Conservation (phyloP, 2,329 filamentous ascomycete genomes). For the Septoria petroselini region DNA sequence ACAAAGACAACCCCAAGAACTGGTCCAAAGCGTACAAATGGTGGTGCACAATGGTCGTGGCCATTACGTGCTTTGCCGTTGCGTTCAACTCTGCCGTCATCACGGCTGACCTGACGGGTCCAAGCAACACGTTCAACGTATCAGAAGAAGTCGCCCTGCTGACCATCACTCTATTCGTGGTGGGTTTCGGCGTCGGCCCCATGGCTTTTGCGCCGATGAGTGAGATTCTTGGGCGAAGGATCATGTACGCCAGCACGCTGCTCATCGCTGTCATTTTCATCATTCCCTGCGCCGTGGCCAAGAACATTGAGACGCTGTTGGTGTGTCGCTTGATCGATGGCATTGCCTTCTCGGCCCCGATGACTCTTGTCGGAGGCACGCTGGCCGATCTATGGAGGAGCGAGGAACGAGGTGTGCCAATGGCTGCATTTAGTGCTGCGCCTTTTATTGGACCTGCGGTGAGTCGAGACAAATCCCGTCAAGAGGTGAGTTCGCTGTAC, state of each 20-base stretch:
- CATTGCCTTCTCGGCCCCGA: conserved; percentile 52
- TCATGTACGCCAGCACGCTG: conserved; percentile 53
- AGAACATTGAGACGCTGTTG: conserved; percentile 55
- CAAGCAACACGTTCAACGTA: conserved; percentile 62
- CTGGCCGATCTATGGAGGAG: conserved; percentile 33
- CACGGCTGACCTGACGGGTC: conserved; percentile 69
- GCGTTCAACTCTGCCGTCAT: conserved; percentile 65
- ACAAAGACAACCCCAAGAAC: conserved; percentile 36
- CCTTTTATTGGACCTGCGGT: conserved; percentile 31
- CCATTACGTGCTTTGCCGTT: conserved; percentile 51
- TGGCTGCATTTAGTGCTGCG: conserved; percentile 34
- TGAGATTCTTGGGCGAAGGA: conserved; percentile 55
- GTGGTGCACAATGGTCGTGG: conserved; percentile 71
- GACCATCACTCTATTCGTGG: conserved; percentile 50
- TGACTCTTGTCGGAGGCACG: conserved; percentile 43
- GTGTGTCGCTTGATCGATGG: conserved; percentile 56
- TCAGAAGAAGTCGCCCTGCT: conserved; percentile 70
- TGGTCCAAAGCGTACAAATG: conserved; percentile 35
- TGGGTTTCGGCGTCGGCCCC: conserved; percentile 34
- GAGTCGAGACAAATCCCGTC: not conserved
- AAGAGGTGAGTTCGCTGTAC: not conserved
- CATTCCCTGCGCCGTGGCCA: conserved; percentile 56
- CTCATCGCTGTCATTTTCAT: conserved; percentile 54
- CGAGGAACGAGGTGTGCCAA: conserved; percentile 35
- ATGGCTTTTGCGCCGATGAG: conserved; percentile 53